phyloP scores from a whole-genome alignment of 306 rosid species.

The Lagenaria siceraria region DNA sequence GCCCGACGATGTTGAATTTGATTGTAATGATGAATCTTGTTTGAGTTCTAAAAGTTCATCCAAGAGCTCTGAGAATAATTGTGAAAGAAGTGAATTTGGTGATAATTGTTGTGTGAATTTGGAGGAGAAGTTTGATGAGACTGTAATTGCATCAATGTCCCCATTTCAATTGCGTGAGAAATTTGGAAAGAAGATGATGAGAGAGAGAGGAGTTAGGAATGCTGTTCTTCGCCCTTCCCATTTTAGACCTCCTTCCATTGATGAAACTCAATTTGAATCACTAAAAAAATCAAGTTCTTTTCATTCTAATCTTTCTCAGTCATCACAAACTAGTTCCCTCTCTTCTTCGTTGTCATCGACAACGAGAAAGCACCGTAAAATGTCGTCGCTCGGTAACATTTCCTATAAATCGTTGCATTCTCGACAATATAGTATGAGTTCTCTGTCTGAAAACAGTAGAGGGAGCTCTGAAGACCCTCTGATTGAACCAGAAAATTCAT shows the following conservation, averaged over 20 bases:
- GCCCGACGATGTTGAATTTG: constrained; percentile 19
- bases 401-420: constrained; percentile 28
- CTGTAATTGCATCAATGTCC: constrained; percentile 33
- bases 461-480: constrained; percentile 18
- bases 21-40: constrained; percentile 42
- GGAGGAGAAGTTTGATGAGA: constrained; percentile 31
- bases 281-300: constrained; percentile 21
- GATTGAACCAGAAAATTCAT: constrained; percentile 23
- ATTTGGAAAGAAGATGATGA: constrained; percentile 28
- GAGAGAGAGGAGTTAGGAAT: constrained; percentile 19
- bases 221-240: constrained; percentile 20
- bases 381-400: constrained; percentile 14
- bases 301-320: constrained; percentile 30
- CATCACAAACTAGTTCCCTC: constrained; percentile 36
- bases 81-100: constrained; percentile 30
- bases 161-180: constrained; percentile 37
- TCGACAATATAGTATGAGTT: constrained; percentile 22
- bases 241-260: constrained; percentile 57
- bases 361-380: constrained; percentile 9
- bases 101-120: constrained; percentile 35
- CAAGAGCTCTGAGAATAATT: constrained; percentile 17
- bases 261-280: constrained; percentile 60
- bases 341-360: constrained; percentile 53
- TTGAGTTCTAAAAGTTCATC: constrained; percentile 42
- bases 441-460: constrained; percentile 18